Evolutionary conservation across 495 filamentous ascomycete species (phyloP).

Genomic region (Cairneyella variabilis): DNA sequence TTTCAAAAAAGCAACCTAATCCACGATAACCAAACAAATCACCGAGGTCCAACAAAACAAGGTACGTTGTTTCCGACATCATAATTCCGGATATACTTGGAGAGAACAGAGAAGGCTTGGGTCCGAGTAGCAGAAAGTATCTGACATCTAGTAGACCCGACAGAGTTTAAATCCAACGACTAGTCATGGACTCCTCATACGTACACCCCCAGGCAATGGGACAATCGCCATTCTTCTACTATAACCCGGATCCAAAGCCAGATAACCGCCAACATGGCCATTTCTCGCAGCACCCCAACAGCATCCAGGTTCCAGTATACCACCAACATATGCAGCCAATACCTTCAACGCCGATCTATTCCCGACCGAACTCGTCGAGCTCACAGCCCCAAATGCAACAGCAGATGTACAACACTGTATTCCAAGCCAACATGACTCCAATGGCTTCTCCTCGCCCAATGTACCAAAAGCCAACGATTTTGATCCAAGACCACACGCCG

Average conservation of each 20-base stretch:
- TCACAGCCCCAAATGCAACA: conserved; percentile 55
- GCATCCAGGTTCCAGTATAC: conserved; percentile 35
- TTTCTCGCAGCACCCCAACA: conserved; percentile 72
- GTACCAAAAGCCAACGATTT: conserved; percentile 69
- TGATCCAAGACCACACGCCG: conserved; percentile 66
- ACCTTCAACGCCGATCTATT: conserved; percentile 69
- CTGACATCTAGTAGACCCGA: conserved; percentile 14
- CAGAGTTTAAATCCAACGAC: neutral
- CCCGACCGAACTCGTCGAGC: conserved; percentile 62
- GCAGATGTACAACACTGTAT: conserved; percentile 54
- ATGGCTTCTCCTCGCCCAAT: conserved; percentile 75
- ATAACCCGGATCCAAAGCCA: conserved; percentile 70
- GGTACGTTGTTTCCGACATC: too few species aligned
- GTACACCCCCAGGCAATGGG: conserved; percentile 54
- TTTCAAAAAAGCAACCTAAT: too few species aligned
- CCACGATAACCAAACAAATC: neutral
- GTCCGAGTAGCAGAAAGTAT: conserved; percentile 5
- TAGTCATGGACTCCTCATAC: conserved; percentile 25
- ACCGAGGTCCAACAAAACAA: conserved; percentile 6
- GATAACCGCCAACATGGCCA: conserved; percentile 78
- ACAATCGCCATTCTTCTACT: conserved; percentile 87
- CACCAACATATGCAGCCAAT: conserved; percentile 40
- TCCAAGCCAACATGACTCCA: conserved; percentile 63
- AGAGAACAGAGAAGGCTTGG: neutral
- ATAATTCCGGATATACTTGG: too few species aligned